Conservation (phyloP, 2,329 filamentous ascomycete genomes). For the Paecilomyces niveus region DNA sequence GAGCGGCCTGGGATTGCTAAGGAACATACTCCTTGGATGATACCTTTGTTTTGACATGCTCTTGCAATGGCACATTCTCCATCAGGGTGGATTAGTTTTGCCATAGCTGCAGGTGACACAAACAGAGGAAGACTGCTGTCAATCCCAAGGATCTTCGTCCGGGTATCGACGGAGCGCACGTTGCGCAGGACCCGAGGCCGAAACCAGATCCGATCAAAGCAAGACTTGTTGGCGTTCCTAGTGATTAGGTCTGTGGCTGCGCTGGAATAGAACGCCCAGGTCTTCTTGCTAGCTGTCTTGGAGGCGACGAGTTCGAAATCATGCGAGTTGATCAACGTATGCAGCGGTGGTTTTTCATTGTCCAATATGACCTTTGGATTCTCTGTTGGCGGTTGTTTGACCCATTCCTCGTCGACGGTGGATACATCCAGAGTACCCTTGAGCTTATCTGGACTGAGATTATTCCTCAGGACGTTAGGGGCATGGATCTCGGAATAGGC, state of each 20-base stretch:
- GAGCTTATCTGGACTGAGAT: conserved; percentile 37
- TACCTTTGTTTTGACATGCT: conserved; percentile 44
- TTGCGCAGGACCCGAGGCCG: conserved; percentile 53
- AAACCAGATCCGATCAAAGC: conserved; percentile 52
- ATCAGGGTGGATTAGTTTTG: conserved; percentile 54
- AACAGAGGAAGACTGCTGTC: conserved; percentile 53
- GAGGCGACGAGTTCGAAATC: conserved; percentile 56
- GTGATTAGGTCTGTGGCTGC: conserved; percentile 59
- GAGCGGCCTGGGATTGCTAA: not conserved
- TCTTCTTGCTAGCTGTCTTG: conserved; percentile 51
- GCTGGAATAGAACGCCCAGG: conserved; percentile 64
- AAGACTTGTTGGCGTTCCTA: conserved; percentile 46
- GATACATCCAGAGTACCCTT: conserved; percentile 45
- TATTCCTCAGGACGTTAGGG: conserved; percentile 39
- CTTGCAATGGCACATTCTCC: conserved; percentile 55
- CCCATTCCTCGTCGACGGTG: conserved; percentile 45
- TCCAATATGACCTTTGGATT: conserved; percentile 18
- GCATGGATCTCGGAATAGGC: conserved; percentile 41
- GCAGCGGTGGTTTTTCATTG: conserved; percentile 43
- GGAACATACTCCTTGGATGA: conserved; percentile 47
- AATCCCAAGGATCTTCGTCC: conserved; percentile 50
- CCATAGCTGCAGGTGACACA: conserved; percentile 59
- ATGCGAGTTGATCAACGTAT: conserved; percentile 51
- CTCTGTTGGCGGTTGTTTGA: conserved; percentile 30
- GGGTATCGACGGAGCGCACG: conserved; percentile 47